Conservation (phyloP, 768 basidiomycete genomes). For the Kwoniella mangroviensis region DNA sequence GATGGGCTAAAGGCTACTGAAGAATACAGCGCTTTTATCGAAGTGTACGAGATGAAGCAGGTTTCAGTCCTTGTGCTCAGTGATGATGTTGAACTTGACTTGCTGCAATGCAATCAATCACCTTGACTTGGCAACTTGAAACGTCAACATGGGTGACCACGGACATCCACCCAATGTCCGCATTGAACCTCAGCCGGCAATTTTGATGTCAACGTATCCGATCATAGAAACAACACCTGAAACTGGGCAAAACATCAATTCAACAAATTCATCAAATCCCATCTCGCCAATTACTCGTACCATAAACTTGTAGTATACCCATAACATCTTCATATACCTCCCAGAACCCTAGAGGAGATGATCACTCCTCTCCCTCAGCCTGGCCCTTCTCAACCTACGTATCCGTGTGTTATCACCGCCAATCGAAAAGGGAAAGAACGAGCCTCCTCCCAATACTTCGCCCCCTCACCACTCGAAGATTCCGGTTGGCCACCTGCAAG, state of each 20-base stretch:
- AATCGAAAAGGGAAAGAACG: slow-evolving; percentile 15
- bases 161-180: neutral
- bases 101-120: neutral
- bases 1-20: neutral
- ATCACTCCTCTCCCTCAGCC: neutral
- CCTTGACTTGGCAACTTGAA: neutral
- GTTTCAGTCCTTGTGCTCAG: neutral
- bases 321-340: neutral
- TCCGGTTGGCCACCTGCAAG: slow-evolving; percentile 29
- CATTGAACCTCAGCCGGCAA: neutral
- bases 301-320: neutral
- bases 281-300: neutral
- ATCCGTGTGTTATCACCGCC: neutral
- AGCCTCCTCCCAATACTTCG: slow-evolving; percentile 1
- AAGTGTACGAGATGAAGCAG: neutral
- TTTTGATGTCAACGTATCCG: slow-evolving; percentile 1
- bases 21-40: too few species aligned
- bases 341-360: neutral
- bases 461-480: slow-evolving; percentile 16
- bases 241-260: neutral
- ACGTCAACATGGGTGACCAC: slow-evolving; percentile 1
- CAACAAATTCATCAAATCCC: slow-evolving; percentile 7
- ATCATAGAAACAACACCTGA: neutral
- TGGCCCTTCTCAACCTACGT: slow-evolving; percentile 1
- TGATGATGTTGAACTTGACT: neutral